These are phyloP conservation scores for Syzygium aromaticum DNA, from an alignment of 345 rosid genomes.

Conservation along the genomic window DNA sequence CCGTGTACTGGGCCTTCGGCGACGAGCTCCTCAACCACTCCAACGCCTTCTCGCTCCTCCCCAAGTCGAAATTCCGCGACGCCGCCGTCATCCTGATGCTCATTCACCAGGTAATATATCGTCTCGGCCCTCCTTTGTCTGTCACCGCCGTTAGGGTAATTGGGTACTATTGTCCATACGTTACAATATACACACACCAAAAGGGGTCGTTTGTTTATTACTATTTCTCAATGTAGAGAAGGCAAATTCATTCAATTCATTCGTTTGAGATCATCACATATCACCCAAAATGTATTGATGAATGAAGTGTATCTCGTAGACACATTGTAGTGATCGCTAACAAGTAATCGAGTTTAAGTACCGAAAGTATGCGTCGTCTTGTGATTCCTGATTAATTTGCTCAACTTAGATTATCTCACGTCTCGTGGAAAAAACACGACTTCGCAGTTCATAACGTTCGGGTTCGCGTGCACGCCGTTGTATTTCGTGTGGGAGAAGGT, in stretches of 20 bases:
- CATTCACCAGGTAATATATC: slow-evolving; percentile 64
- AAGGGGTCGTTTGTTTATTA: not conserved
- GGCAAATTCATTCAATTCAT: not conserved
- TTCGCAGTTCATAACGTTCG: slow-evolving; percentile 91
- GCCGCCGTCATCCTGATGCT: slow-evolving; percentile 96
- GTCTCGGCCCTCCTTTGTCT: not conserved
- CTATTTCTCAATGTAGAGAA: not conserved
- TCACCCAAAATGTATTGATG: not conserved
- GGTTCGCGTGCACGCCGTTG: slow-evolving; percentile 93
- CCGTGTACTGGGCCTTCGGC: slow-evolving; percentile 98
- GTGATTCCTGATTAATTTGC: not conserved
- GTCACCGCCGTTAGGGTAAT: not conserved
- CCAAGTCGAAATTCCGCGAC: slow-evolving; percentile 65
- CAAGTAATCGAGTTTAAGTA: not conserved
- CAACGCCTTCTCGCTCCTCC: slow-evolving; percentile 91
- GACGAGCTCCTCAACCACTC: slow-evolving; percentile 82
- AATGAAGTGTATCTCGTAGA: fast-evolving
- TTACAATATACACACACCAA: not conserved
- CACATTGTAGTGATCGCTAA: not conserved
- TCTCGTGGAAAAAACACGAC: not conserved
- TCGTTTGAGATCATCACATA: not conserved
- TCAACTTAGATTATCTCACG: not conserved
- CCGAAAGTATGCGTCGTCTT: not conserved
- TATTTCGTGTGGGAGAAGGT: slow-evolving; percentile 99
- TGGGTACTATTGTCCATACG: not conserved